These are phyloP conservation scores for Diospyros lotus DNA, from an alignment of 148 eudicot species.

Conservation along the genomic window DNA sequence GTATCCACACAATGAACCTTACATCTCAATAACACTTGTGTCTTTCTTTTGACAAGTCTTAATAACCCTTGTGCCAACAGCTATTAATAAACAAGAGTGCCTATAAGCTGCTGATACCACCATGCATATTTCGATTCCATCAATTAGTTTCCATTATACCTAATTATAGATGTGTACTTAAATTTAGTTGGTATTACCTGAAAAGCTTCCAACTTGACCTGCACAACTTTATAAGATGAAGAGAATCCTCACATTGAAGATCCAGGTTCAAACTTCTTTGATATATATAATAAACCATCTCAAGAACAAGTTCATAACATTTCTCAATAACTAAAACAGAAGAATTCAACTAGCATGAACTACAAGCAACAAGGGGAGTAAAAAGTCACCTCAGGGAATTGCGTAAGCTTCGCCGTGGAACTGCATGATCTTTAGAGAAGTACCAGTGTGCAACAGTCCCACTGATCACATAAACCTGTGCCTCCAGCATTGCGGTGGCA, in stretches of 20 bases:
- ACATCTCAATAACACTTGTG: background rate
- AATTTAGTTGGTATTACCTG: background rate
- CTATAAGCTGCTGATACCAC: background rate
- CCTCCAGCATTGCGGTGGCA: constrained; percentile 63
- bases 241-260: background rate
- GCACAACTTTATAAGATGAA: background rate
- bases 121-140: background rate
- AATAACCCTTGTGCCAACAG: background rate
- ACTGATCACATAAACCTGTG: constrained; percentile 79
- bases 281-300: too few relatives aligned
- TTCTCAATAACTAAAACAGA: background rate
- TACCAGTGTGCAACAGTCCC: constrained; percentile 98
- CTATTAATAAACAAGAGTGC: background rate
- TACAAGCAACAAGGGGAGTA: background rate
- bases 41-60: too few relatives aligned
- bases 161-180: background rate
- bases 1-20: background rate
- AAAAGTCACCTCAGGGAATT: constrained; percentile 66
- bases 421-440: constrained; percentile 66
- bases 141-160: background rate
- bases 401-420: constrained; percentile 57
- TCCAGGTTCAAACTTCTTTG: background rate
- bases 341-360: background rate
- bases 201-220: background rate
- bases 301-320: background rate